A percentile compares a stretch with the other conserved stretches of the same genome.
phyloP scores from a whole-genome alignment of 1,284 basidiomycete genomes.

The Schizopora paradoxa region DNA sequence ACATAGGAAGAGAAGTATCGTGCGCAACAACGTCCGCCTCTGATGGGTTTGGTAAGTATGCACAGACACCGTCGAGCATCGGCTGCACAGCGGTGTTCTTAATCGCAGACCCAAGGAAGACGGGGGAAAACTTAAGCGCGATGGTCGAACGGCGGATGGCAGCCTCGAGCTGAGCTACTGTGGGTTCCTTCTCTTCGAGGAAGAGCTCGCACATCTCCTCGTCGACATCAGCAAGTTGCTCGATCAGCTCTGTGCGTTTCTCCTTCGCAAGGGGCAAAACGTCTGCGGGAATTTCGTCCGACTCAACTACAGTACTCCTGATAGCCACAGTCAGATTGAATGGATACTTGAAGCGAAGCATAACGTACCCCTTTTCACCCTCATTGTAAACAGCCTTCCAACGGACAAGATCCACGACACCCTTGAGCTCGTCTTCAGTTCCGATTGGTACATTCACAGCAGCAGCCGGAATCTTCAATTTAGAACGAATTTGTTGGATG shows the following conservation, averaged over 20 bases:
- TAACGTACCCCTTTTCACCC: constrained; percentile 84
- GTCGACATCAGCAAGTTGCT: constrained; percentile 94
- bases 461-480: constrained; percentile 89
- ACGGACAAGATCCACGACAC: constrained; percentile 90
- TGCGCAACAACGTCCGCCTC: constrained; percentile 81
- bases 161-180: constrained; percentile 67
- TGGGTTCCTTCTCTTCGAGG: constrained; percentile 79
- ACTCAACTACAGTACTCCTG: constrained; percentile 77
- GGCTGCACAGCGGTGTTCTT: constrained; percentile 98
- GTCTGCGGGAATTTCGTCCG: constrained; percentile 83
- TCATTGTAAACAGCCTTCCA: constrained; percentile 96
- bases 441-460: constrained; percentile 98
- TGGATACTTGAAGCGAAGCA: constrained; percentile 1
- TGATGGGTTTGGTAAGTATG: constrained; percentile 90
- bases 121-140: constrained; percentile 88
- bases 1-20: constrained; percentile 68
- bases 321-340: neutral
- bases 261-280: constrained; percentile 69
- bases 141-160: constrained; percentile 91
- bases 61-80: constrained; percentile 90
- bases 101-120: constrained; percentile 95
- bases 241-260: constrained; percentile 90
- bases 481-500: constrained; percentile 86
- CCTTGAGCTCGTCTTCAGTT: constrained; percentile 81
- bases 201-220: constrained; percentile 91